Evolutionary conservation across 1,284 basidiomycete species (phyloP).

Genomic region (Microbotryum intermedium): DNA sequence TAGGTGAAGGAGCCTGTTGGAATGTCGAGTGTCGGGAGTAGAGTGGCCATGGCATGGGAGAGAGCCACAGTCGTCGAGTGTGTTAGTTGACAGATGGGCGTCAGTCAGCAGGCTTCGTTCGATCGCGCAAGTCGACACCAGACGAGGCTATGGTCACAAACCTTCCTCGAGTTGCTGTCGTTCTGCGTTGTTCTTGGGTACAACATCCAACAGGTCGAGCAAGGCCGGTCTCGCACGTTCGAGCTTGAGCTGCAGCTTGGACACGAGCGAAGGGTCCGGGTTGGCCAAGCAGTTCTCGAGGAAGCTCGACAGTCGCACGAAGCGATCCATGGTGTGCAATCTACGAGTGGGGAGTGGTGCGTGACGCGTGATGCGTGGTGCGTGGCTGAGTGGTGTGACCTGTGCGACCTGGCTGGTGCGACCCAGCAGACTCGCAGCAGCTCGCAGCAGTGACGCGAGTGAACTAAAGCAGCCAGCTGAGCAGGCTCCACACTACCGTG

Average conservation of each 20-base stretch:
- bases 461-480: no score
- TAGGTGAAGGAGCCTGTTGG: constrained; percentile 27
- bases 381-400: no score
- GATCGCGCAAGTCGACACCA: background rate
- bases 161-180: constrained; percentile 63
- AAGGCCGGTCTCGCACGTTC: constrained; percentile 30
- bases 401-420: no score
- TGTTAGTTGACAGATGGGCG: no score
- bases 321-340: constrained; percentile 16
- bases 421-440: no score
- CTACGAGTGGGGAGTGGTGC: no score
- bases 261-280: constrained; percentile 12
- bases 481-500: no score
- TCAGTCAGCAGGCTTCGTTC: background rate
- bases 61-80: no score
- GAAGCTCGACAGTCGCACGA: constrained; percentile 17
- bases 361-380: no score
- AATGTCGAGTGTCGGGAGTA: no score
- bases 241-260: constrained; percentile 26
- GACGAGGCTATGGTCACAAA: constrained; percentile 38
- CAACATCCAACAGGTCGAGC: constrained; percentile 36
- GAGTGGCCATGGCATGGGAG: no score
- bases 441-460: no score
- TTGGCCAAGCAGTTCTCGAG: constrained; percentile 19
- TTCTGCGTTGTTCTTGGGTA: constrained; percentile 53